These are phyloP conservation scores for Cercospora zeae-maydis DNA, from an alignment of 2,329 filamentous ascomycete species.

Conservation along the genomic window DNA sequence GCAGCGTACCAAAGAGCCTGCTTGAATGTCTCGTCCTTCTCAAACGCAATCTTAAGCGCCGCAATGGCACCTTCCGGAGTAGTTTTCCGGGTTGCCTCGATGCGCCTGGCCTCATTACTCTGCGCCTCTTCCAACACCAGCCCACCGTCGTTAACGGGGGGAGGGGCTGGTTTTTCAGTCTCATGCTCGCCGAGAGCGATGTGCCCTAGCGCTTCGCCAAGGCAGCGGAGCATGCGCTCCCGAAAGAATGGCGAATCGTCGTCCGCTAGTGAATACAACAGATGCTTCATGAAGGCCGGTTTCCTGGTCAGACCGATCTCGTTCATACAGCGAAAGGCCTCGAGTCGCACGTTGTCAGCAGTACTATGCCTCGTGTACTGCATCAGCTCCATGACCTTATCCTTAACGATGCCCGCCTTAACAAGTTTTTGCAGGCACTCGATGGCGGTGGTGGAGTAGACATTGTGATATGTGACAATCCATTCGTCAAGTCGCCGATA, in stretches of 20 bases:
- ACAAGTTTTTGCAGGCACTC: slow-evolving; percentile 57
- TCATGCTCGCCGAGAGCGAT: slow-evolving; percentile 55
- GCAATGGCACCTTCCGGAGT: slow-evolving; percentile 57
- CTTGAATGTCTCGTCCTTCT: slow-evolving; percentile 48
- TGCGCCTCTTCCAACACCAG: slow-evolving; percentile 59
- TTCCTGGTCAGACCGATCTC: slow-evolving; percentile 53
- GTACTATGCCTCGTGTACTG: slow-evolving; percentile 60
- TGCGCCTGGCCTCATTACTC: slow-evolving; percentile 50
- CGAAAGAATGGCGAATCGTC: slow-evolving; percentile 59
- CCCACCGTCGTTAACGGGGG: slow-evolving; percentile 38
- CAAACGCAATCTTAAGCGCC: slow-evolving; percentile 54
- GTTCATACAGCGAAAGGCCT: slow-evolving; percentile 57
- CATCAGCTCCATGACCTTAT: slow-evolving; percentile 56
- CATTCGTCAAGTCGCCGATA: slow-evolving; percentile 64
- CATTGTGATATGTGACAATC: slow-evolving; percentile 63
- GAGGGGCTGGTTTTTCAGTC: slow-evolving; percentile 31
- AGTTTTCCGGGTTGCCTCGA: slow-evolving; percentile 51
- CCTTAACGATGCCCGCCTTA: slow-evolving; percentile 50
- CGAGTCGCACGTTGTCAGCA: slow-evolving; percentile 57
- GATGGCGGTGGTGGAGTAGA: slow-evolving; percentile 60
- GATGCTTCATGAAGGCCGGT: slow-evolving; percentile 52
- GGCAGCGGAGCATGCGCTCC: slow-evolving; percentile 49
- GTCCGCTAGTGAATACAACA: slow-evolving; percentile 54
- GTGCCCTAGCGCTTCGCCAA: slow-evolving; percentile 55
- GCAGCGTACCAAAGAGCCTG: slow-evolving; percentile 56